Percentiles rank a stretch among this genome's conserved stretches.
phyloP scores from a whole-genome alignment of 768 basidiomycete genomes.

The Amanita pallidorosea region DNA sequence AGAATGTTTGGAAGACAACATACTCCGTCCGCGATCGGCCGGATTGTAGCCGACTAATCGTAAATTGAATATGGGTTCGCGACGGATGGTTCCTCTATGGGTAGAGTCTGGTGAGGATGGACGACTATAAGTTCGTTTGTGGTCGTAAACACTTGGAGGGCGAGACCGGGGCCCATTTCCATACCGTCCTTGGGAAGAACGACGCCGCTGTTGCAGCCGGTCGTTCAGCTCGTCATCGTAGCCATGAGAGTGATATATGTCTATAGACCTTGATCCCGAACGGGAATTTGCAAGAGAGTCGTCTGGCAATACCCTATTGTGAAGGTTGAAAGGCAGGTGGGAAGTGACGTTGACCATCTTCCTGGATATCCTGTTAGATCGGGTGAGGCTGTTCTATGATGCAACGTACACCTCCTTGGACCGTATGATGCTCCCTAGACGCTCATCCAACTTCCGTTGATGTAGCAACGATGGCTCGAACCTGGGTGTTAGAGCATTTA shows the following conservation, averaged over 20 bases:
- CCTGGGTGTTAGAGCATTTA: conserved; percentile 7
- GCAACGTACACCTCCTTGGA: conserved; percentile 46
- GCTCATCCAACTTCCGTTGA: conserved; percentile 41
- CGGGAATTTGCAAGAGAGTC: conserved; percentile 18
- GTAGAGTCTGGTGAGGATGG: conserved; percentile 6
- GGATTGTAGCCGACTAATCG: conserved; percentile 18
- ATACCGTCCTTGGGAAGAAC: conserved; percentile 7
- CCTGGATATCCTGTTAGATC: conserved; percentile 20
- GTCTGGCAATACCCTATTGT: conserved; percentile 21
- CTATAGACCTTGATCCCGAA: conserved; percentile 16
- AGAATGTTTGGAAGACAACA: conserved; percentile 3
- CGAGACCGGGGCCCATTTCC: conserved; percentile 7
- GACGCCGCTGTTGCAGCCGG: conserved; percentile 10
- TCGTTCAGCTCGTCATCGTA: conserved; percentile 10
- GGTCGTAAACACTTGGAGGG: conserved; percentile 1
- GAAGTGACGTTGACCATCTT: conserved; percentile 66
- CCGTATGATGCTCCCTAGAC: conserved; percentile 46
- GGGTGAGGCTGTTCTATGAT: neutral
- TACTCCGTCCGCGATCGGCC: conserved; percentile 10
- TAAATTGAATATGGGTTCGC: conserved; percentile 20
- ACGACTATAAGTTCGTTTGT: conserved; percentile 3
- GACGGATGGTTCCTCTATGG: conserved; percentile 11
- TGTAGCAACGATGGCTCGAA: conserved; percentile 22
- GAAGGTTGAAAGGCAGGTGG: conserved; percentile 51
- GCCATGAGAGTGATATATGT: conserved; percentile 11